phyloP scores from a whole-genome alignment of 768 basidiomycete species.

The Tephrocybe rancida region DNA sequence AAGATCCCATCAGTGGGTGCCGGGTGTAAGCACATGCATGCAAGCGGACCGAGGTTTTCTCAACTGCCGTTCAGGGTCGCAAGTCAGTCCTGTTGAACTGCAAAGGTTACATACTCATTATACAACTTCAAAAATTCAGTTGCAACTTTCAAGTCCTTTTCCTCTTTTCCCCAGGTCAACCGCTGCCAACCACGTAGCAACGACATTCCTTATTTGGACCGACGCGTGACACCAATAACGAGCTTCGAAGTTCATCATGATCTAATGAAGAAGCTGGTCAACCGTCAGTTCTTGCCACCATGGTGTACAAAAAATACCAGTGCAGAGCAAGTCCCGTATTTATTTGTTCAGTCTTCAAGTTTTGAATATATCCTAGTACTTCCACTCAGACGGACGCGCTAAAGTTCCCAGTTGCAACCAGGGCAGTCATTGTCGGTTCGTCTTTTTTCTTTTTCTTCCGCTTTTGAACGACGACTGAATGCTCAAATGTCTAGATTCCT shows the following conservation, averaged over 20 bases:
- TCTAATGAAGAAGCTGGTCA: neutral
- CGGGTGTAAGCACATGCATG: neutral
- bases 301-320: conserved; percentile 43
- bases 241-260: neutral
- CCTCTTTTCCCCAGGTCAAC: too few relatives aligned
- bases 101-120: too few relatives aligned
- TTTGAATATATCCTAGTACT: conserved; percentile 37
- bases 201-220: neutral
- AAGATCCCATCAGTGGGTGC: neutral
- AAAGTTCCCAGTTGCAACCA: conserved; percentile 47
- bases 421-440: conserved; percentile 53
- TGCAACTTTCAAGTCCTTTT: too few relatives aligned
- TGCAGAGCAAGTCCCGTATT: conserved; percentile 43
- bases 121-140: too few relatives aligned
- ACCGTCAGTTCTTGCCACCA: neutral
- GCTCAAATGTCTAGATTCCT: conserved; percentile 37
- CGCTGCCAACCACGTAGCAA: too few relatives aligned
- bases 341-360: neutral
- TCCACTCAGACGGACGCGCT: conserved; percentile 43
- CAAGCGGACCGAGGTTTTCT: neutral
- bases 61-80: neutral
- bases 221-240: conserved; percentile 1
- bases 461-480: neutral
- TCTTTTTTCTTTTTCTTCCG: neutral
- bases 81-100: neutral